Evolutionary conservation across 2,329 filamentous ascomycete genomes (phyloP).

Genomic region (Tolypocladium endophyticum): DNA sequence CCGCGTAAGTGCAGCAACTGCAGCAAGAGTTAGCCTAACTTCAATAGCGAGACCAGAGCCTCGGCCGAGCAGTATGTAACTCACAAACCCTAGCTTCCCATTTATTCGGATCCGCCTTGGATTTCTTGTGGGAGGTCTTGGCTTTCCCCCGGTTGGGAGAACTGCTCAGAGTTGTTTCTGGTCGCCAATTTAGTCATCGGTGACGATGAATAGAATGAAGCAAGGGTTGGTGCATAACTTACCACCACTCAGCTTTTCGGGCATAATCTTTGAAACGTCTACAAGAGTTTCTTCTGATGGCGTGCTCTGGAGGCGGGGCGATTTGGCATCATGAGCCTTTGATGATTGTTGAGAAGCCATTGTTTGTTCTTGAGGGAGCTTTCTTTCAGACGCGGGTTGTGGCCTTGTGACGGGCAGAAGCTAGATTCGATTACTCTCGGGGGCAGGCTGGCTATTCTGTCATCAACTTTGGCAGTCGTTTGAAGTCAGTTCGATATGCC

Average conservation of each 20-base stretch:
- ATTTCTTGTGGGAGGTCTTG: neutral
- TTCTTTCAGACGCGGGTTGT: neutral
- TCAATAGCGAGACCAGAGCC: neutral
- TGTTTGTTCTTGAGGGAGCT: neutral
- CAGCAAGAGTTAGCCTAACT: neutral
- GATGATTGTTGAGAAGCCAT: neutral
- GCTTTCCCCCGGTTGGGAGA: neutral
- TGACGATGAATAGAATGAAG: neutral
- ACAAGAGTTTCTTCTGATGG: neutral
- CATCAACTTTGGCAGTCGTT: too few species aligned
- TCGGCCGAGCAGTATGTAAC: neutral
- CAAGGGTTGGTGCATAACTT: neutral
- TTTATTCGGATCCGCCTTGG: neutral
- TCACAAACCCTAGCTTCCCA: neutral
- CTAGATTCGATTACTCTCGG: neutral
- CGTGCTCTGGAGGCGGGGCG: neutral
- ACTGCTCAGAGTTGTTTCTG: neutral
- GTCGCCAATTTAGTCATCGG: neutral
- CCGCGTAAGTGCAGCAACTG: neutral
- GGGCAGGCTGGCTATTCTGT: neutral
- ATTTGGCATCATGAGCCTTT: neutral
- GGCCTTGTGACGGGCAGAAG: neutral
- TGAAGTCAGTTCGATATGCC: neutral
- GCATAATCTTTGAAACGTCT: neutral
- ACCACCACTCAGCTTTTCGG: neutral